Evolutionary conservation across 2,329 filamentous ascomycete genomes (phyloP).

Genomic region (Monosporascus ibericus): DNA sequence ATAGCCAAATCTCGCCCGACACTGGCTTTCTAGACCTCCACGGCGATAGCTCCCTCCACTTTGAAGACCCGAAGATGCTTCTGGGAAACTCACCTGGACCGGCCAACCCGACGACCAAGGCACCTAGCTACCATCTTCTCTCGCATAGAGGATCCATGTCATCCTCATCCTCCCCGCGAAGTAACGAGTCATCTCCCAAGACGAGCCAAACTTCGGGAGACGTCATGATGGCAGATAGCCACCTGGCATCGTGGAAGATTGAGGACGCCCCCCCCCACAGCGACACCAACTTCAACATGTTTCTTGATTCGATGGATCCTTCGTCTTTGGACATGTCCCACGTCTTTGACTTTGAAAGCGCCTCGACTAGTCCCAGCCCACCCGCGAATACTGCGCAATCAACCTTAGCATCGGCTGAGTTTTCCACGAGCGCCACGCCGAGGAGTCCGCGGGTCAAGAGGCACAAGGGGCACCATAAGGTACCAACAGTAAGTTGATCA

Average conservation of each 20-base stretch:
- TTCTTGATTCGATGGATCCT: conserved; percentile 15
- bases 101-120: conserved; percentile 4
- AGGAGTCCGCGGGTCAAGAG: conserved; percentile 20
- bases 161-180: conserved; percentile 22
- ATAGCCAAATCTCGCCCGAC: conserved; percentile 20
- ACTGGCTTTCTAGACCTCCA: conserved; percentile 24
- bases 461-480: conserved; percentile 20
- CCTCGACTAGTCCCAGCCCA: conserved; percentile 49
- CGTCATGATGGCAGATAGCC: conserved; percentile 19
- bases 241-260: conserved; percentile 10
- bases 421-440: conserved; percentile 5
- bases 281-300: conserved; percentile 14
- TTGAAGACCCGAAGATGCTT: conserved; percentile 15
- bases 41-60: conserved; percentile 18
- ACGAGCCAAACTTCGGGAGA: conserved; percentile 22
- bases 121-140: conserved; percentile 7
- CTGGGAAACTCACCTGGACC: conserved; percentile 4
- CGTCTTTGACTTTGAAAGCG: conserved; percentile 53
- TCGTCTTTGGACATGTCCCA: conserved; percentile 21
- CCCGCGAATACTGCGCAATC: conserved; percentile 11
- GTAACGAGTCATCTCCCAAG: conserved; percentile 20
- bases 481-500: conserved; percentile 19
- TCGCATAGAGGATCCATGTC: conserved; percentile 26
- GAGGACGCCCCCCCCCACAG: conserved; percentile 10
- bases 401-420: conserved; percentile 7